Percentiles rank a stretch among this genome's conserved stretches.
Evolutionary conservation across 1,284 basidiomycete genomes (phyloP).

Genomic region (Trametes pubescens): DNA sequence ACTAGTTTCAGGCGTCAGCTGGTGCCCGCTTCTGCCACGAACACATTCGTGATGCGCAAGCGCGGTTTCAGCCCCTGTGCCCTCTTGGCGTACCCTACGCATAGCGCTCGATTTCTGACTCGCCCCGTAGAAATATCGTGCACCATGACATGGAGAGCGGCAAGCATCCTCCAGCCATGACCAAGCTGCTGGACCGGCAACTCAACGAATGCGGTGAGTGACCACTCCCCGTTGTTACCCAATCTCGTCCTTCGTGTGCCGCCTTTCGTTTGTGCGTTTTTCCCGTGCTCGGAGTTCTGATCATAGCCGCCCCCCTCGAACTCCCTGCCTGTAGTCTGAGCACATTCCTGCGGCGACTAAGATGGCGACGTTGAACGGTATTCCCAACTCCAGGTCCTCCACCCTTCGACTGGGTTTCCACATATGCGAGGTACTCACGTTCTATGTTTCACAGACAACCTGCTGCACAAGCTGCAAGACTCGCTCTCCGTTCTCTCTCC

Average conservation of each 20-base stretch:
- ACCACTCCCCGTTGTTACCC: slow-evolving; percentile 8
- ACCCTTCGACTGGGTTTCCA: slow-evolving; percentile 9
- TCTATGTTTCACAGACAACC: slow-evolving; percentile 61
- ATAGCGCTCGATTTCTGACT: slow-evolving; percentile 10
- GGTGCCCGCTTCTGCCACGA: slow-evolving; percentile 14
- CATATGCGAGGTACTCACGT: slow-evolving; percentile 21
- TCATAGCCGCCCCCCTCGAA: slow-evolving; percentile 28
- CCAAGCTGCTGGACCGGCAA: slow-evolving; percentile 90
- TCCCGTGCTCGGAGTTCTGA: slow-evolving; percentile 25
- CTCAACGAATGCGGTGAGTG: slow-evolving; percentile 90
- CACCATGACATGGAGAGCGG: slow-evolving; percentile 83
- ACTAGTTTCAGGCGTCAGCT: slow-evolving; percentile 9
- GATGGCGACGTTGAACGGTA: slow-evolving; percentile 23
- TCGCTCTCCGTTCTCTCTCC: slow-evolving; percentile 86
- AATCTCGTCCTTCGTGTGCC: slow-evolving; percentile 7
- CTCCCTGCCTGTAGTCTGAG: slow-evolving; percentile 14
- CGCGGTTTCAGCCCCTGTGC: slow-evolving; percentile 10
- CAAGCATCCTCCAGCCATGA: slow-evolving; percentile 88
- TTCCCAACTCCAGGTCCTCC: slow-evolving; percentile 31
- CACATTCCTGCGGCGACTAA: slow-evolving; percentile 16
- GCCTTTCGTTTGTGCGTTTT: slow-evolving; percentile 24
- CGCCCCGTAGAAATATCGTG: slow-evolving; percentile 65
- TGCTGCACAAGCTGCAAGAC: slow-evolving; percentile 81
- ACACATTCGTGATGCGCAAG: slow-evolving; percentile 4
- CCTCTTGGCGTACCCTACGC: slow-evolving; percentile 3